These are phyloP conservation scores for Euphorbia peplus DNA, from an alignment of 345 rosid genomes.

Conservation along the genomic window DNA sequence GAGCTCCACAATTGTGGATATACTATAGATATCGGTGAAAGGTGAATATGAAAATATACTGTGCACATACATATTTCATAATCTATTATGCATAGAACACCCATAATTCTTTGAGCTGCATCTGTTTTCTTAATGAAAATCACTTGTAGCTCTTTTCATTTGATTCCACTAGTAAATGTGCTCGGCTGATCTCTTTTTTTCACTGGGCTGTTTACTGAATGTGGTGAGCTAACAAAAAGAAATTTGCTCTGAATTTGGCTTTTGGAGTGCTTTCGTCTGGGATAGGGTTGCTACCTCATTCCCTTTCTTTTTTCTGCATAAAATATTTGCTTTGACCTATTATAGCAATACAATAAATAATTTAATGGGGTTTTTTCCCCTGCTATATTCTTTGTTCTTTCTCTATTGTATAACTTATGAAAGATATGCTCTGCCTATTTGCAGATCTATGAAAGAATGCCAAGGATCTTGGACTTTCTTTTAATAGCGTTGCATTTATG, in stretches of 20 bases:
- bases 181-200: not conserved
- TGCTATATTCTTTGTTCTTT: not conserved
- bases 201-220: not conserved
- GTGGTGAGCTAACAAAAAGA: not conserved
- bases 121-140: not conserved
- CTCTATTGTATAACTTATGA: not conserved
- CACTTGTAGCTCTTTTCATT: not conserved
- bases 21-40: not conserved
- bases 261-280: not conserved
- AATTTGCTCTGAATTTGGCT: not conserved
- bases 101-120: not conserved
- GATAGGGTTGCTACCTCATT: not conserved
- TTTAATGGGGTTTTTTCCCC: not conserved
- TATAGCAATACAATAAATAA: not conserved
- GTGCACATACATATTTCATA: not conserved
- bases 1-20: not conserved
- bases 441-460: constrained; percentile 6
- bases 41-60: not conserved
- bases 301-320: not conserved
- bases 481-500: not conserved
- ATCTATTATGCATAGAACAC: not conserved
- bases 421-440: not conserved
- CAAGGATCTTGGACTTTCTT: not conserved
- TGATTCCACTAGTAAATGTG: constrained; percentile 1
- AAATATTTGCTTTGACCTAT: not conserved